A percentile compares a stretch with the other conserved stretches of the same genome.
These are phyloP conservation scores for Codiaeum variegatum DNA, from an alignment of 441 rosid genomes.

Conservation along the genomic window DNA sequence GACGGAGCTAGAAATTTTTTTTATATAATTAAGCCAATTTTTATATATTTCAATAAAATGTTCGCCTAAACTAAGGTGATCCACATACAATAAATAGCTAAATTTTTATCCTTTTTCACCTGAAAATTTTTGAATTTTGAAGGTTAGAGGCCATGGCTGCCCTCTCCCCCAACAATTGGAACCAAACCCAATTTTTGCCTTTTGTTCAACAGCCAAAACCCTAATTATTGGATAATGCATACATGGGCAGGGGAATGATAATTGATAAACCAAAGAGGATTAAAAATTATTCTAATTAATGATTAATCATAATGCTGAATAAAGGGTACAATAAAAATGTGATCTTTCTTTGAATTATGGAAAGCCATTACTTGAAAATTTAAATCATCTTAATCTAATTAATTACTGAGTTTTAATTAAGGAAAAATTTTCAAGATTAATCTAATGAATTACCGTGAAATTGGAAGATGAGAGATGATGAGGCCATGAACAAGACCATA, in stretches of 20 bases:
- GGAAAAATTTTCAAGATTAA: neutral
- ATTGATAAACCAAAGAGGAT: neutral
- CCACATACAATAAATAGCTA: no score
- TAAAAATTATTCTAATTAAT: neutral
- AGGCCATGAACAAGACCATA: constrained; percentile 80
- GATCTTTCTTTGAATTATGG: neutral
- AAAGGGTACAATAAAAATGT: neutral
- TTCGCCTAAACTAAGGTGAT: no score
- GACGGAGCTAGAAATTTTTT: no score
- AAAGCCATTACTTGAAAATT: no score
- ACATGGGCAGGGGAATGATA: neutral
- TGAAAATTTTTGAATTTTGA: no score
- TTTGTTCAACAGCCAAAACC: no score
- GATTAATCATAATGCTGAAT: neutral
- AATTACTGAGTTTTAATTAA: neutral
- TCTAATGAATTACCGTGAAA: constrained; percentile 22
- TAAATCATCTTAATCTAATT: neutral
- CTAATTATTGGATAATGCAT: neutral
- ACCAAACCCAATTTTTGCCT: no score
- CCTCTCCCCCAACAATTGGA: no score
- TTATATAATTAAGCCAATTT: no score
- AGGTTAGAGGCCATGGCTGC: no score
- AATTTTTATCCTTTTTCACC: no score
- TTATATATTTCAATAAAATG: no score
- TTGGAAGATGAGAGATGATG: constrained; percentile 31